Evolutionary conservation across 176 grass and related monocot species (phyloP).

Genomic region (Poa pratensis): DNA sequence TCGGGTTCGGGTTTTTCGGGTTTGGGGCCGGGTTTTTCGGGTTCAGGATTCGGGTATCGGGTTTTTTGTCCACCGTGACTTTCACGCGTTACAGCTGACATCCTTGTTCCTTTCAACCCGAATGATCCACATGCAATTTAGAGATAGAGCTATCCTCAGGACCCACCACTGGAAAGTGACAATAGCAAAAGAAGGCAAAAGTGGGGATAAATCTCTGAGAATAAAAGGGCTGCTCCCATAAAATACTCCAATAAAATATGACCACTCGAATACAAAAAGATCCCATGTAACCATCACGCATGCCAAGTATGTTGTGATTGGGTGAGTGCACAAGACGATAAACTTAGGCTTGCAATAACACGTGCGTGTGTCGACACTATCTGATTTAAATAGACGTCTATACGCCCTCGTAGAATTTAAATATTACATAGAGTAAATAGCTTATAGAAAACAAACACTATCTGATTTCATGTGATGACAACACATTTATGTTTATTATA

Average conservation of each 20-base stretch:
- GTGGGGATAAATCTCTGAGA: not conserved
- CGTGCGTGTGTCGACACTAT: not conserved
- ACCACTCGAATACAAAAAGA: constrained; percentile 28
- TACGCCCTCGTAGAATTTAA: not conserved
- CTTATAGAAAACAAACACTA: not conserved
- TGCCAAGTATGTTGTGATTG: not conserved
- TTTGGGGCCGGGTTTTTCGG: no score
- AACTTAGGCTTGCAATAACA: constrained; percentile 6
- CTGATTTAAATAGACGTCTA: no score
- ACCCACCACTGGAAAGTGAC: constrained; percentile 3
- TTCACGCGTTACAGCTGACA: constrained; percentile 1
- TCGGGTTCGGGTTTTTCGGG: no score
- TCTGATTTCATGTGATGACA: not conserved
- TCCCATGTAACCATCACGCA: constrained; percentile 10
- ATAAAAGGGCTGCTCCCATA: not conserved
- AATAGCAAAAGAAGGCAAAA: not conserved
- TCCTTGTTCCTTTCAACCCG: constrained; percentile 21
- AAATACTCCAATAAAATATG: not conserved
- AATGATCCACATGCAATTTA: constrained; percentile 22
- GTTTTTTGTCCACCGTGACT: no score
- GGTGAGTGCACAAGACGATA: not conserved
- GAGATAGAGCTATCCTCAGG: constrained; percentile 1
- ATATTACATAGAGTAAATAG: no score
- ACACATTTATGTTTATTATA: not conserved
- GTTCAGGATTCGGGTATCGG: no score